Conservation (phyloP, 106 monocot species). For the Hemerocallis citrina region DNA sequence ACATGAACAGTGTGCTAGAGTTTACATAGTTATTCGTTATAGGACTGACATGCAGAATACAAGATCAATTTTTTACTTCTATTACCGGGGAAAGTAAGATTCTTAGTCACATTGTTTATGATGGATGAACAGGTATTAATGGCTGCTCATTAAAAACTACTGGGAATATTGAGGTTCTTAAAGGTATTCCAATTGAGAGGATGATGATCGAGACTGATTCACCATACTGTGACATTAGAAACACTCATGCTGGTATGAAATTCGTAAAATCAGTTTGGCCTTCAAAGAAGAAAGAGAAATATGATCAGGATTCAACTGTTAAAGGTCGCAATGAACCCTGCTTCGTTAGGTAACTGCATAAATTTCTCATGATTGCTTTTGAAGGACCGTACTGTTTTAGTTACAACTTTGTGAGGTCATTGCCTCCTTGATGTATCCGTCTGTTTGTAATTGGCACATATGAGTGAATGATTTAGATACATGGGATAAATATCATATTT, state of each 20-base stretch:
- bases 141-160: constrained; percentile 85
- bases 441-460: too few species aligned
- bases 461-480: too few species aligned
- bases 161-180: constrained; percentile 73
- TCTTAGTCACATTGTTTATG: neutral
- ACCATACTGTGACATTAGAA: constrained; percentile 96
- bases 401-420: neutral
- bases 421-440: too few species aligned
- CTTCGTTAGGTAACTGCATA: constrained; percentile 51
- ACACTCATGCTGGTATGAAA: constrained; percentile 83
- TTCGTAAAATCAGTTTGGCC: constrained; percentile 83
- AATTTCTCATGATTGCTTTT: constrained; percentile 2
- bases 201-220: constrained; percentile 99
- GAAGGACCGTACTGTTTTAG: neutral
- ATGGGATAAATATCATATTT: neutral
- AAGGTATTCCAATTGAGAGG: constrained; percentile 70
- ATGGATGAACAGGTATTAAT: constrained; percentile 56
- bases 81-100: neutral
- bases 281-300: constrained; percentile 95
- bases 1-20: neutral
- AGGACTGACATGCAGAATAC: neutral
- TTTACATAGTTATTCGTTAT: neutral
- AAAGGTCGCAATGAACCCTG: constrained; percentile 98
- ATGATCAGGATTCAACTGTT: constrained; percentile 61
- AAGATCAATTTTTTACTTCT: neutral